These are phyloP conservation scores for Chiua virens DNA, from an alignment of 768 basidiomycete species.

Conservation along the genomic window DNA sequence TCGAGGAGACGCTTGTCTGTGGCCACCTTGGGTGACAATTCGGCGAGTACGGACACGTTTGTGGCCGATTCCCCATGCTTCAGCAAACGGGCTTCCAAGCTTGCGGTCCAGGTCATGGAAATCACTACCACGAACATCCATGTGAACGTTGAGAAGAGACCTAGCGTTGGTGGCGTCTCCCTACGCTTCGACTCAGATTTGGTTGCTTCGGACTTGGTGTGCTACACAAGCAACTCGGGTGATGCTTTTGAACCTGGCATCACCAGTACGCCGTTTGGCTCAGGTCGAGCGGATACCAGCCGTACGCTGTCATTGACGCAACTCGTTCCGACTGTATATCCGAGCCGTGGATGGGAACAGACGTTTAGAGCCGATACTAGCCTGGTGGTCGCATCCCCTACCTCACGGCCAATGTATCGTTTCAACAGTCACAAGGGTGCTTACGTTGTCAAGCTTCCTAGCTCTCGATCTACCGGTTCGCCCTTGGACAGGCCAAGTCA, in stretches of 20 bases:
- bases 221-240: background rate
- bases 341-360: background rate
- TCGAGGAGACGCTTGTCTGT: slow-evolving; percentile 7
- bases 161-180: background rate
- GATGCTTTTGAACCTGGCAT: slow-evolving; percentile 12
- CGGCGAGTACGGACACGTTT: slow-evolving; percentile 22
- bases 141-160: background rate
- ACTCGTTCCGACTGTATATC: background rate
- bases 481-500: background rate
- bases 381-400: background rate
- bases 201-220: background rate
- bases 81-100: slow-evolving; percentile 6
- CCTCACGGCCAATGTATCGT: slow-evolving; percentile 1
- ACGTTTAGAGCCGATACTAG: background rate
- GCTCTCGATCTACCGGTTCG: background rate
- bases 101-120: slow-evolving; percentile 4
- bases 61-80: slow-evolving; percentile 23
- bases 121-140: background rate
- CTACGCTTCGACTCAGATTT: background rate
- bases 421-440: slow-evolving; percentile 1
- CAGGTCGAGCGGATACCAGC: background rate
- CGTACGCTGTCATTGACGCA: background rate
- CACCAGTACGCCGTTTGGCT: slow-evolving; percentile 18
- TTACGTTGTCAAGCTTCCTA: slow-evolving; percentile 21
- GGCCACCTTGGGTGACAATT: slow-evolving; percentile 6